Percentiles rank a stretch among this genome's conserved stretches.
phyloP scores from a whole-genome alignment of 805 yeast genomes.

The Metschnikowia aberdeeniae region DNA sequence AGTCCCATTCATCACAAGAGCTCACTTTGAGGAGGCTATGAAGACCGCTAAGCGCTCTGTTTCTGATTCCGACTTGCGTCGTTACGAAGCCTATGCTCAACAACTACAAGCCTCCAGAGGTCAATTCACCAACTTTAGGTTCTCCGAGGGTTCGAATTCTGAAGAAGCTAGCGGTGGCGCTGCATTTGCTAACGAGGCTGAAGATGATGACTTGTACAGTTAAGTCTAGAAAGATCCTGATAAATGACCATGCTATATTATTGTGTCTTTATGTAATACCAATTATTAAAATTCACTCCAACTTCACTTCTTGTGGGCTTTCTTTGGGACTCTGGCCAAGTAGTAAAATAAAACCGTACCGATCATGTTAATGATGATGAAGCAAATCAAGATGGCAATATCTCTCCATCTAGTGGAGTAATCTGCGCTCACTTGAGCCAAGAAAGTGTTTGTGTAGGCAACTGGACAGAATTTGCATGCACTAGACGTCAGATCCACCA shows the following conservation, averaged over 20 bases:
- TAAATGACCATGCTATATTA: background rate
- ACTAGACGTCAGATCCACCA: background rate
- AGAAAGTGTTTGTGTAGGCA: constrained; percentile 2
- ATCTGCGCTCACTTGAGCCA: background rate
- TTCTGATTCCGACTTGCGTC: constrained; percentile 93
- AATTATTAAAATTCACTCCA: background rate
- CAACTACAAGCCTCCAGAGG: constrained; percentile 96
- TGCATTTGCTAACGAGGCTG: constrained; percentile 48
- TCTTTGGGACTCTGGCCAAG: constrained; percentile 72
- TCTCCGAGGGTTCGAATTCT: constrained; percentile 40
- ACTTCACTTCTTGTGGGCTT: constrained; percentile 28
- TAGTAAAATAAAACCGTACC: constrained; percentile 25
- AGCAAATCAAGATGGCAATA: constrained; percentile 6
- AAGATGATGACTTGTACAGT: constrained; percentile 29
- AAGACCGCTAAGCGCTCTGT: constrained; percentile 98
- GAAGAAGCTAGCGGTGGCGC: constrained; percentile 24
- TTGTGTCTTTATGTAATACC: no score
- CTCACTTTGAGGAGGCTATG: constrained; percentile 99
- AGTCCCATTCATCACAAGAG: constrained; percentile 90
- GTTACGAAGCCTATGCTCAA: constrained; percentile 97
- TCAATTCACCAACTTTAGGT: constrained; percentile 84
- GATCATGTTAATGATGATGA: constrained; percentile 6
- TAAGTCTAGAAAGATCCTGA: constrained; percentile 7
- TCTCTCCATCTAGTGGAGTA: constrained; percentile 7
- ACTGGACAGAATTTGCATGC: constrained; percentile 6